Evolutionary conservation across 2,329 filamentous ascomycete species (phyloP).

Genomic region (Penicillium occitanis): DNA sequence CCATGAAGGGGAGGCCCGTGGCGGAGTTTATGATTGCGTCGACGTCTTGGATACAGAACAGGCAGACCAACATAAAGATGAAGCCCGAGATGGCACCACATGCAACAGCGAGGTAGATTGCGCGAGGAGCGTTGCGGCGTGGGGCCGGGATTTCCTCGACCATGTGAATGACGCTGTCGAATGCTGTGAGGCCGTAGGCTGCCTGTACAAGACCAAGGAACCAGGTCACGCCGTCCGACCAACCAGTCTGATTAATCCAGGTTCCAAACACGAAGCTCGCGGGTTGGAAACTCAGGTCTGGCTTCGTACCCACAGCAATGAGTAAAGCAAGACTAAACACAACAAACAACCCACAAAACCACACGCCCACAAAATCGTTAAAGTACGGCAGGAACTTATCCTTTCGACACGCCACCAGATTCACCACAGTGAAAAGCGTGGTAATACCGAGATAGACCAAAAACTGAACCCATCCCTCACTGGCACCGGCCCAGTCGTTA

Average conservation of each 20-base stretch:
- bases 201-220: constrained; percentile 59
- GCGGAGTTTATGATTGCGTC: constrained; percentile 45
- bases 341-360: constrained; percentile 55
- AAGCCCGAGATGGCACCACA: constrained; percentile 57
- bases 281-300: constrained; percentile 49
- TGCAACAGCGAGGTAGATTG: constrained; percentile 51
- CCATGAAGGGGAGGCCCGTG: constrained; percentile 59
- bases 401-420: constrained; percentile 53
- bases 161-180: constrained; percentile 61
- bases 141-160: constrained; percentile 49
- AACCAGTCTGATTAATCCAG: constrained; percentile 56
- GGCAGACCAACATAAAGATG: constrained; percentile 56
- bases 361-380: constrained; percentile 58
- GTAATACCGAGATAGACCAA: constrained; percentile 57
- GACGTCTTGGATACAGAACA: constrained; percentile 56
- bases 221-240: constrained; percentile 58
- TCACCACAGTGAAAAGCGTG: constrained; percentile 50
- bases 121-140: constrained; percentile 51
- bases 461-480: constrained; percentile 55
- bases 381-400: constrained; percentile 52
- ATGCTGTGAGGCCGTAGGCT: constrained; percentile 58
- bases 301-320: constrained; percentile 52
- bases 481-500: constrained; percentile 47
- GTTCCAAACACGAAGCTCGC: constrained; percentile 54
- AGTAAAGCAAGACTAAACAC: constrained; percentile 54